A percentile compares a stretch with the other conserved stretches of the same genome.
Conservation (phyloP, 228 moss, liverwort and hornwort genomes). For the Sphagnum fallax region DNA sequence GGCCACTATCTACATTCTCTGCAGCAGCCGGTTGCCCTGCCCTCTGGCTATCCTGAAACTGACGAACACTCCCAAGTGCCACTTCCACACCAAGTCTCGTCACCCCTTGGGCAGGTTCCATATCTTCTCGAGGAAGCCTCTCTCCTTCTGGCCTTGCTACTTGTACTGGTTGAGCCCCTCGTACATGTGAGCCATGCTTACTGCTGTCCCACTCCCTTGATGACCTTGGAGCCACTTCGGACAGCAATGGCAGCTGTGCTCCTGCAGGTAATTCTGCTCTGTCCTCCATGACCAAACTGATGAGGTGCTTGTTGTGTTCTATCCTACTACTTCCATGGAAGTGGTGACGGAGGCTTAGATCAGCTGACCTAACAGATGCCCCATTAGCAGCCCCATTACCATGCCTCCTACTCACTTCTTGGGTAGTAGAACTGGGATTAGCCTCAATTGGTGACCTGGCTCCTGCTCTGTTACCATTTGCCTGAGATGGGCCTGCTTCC, state of each 20-base stretch:
- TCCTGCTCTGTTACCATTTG: background rate
- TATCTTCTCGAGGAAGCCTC: background rate
- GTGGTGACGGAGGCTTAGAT: background rate
- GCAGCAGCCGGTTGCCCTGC: background rate
- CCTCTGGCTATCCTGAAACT: background rate
- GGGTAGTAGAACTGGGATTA: background rate
- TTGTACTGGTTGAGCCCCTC: background rate
- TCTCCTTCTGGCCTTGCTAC: background rate
- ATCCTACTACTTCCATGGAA: background rate
- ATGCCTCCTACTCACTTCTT: background rate
- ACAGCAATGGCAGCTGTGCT: background rate
- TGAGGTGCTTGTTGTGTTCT: background rate
- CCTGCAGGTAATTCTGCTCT: background rate
- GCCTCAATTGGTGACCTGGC: background rate
- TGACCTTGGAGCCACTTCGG: background rate
- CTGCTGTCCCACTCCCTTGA: background rate
- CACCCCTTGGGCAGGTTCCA: background rate
- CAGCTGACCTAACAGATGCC: background rate
- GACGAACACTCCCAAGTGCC: background rate
- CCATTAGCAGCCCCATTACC: background rate
- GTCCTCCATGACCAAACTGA: background rate
- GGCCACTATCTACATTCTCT: background rate
- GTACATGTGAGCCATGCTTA: background rate
- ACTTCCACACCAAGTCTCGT: background rate
- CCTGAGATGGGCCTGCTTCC: background rate